phyloP scores from a whole-genome alignment of 1,284 basidiomycete genomes.

The Malassezia equina region DNA sequence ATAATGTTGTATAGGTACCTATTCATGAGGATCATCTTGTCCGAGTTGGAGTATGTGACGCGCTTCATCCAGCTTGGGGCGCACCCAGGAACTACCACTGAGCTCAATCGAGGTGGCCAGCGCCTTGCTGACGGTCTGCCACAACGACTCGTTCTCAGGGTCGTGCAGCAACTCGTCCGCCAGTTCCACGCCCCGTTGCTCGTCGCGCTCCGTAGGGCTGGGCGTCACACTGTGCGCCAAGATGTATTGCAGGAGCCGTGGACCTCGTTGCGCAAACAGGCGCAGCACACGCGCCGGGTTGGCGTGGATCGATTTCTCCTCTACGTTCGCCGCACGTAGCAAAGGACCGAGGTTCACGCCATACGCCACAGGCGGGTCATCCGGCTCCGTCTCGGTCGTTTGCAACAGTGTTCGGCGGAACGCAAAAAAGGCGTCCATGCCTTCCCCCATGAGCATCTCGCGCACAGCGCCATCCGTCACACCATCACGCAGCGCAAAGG shows the following conservation, averaged over 20 bases:
- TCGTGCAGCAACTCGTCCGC: constrained; percentile 24
- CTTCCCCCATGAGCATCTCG: constrained; percentile 30
- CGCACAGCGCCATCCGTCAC: constrained; percentile 32
- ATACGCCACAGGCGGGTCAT: neutral
- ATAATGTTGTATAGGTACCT: neutral
- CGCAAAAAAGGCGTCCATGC: constrained; percentile 28
- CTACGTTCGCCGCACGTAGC: constrained; percentile 1
- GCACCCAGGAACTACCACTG: constrained; percentile 38
- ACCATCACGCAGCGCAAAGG: constrained; percentile 41
- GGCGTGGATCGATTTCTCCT: constrained; percentile 2
- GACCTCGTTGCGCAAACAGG: constrained; percentile 29
- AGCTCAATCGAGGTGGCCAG: constrained; percentile 33
- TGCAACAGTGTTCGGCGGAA: constrained; percentile 19
- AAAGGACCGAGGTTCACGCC: constrained; percentile 16
- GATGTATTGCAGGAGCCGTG: constrained; percentile 28
- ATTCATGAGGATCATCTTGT: neutral
- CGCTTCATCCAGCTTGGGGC: constrained; percentile 39
- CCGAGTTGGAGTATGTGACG: constrained; percentile 18
- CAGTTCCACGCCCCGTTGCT: constrained; percentile 26
- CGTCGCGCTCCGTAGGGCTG: constrained; percentile 22
- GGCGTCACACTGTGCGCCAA: constrained; percentile 31
- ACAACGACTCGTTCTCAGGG: constrained; percentile 1
- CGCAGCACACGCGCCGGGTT: constrained; percentile 31
- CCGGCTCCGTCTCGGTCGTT: neutral
- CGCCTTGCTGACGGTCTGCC: constrained; percentile 19